Percentiles rank a stretch among this genome's conserved stretches.
phyloP scores from a whole-genome alignment of 1,139 yeast genomes.

The Magnusiomyces magnusii region DNA sequence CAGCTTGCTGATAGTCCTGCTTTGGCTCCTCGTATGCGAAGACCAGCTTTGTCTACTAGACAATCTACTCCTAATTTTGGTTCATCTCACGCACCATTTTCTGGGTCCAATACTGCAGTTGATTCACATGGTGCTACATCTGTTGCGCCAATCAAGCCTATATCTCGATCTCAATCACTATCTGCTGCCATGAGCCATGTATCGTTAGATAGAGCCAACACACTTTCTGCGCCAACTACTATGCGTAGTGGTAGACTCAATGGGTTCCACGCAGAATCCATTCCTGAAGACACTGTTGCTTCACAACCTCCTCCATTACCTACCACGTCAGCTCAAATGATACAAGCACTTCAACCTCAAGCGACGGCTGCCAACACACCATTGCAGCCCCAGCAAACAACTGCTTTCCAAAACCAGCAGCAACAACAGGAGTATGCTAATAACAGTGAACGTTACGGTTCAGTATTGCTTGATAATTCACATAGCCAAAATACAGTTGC shows the following conservation, averaged over 20 bases:
- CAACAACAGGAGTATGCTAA: background rate
- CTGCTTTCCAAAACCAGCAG: background rate
- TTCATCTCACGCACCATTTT: slow-evolving; percentile 1
- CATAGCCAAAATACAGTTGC: background rate
- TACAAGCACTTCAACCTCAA: background rate
- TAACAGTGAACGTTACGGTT: background rate
- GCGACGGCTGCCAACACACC: background rate
- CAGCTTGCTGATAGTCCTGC: slow-evolving; percentile 58
- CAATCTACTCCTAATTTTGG: slow-evolving; percentile 12
- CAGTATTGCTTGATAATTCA: background rate
- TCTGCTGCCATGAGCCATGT: slow-evolving; percentile 11
- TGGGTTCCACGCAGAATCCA: background rate
- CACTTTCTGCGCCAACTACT: background rate
- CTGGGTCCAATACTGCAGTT: background rate
- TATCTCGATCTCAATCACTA: slow-evolving; percentile 12
- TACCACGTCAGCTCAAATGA: background rate
- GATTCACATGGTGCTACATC: background rate
- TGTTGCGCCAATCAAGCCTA: background rate
- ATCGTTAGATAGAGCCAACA: slow-evolving; percentile 5
- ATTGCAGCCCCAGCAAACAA: background rate
- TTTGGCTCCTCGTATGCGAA: slow-evolving; percentile 34
- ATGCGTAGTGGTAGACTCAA: background rate
- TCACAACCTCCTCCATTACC: background rate
- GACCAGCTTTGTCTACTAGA: slow-evolving; percentile 11
- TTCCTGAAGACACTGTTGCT: background rate